phyloP scores from a whole-genome alignment of 2,329 filamentous ascomycete species.

The Colletotrichum spinosum region DNA sequence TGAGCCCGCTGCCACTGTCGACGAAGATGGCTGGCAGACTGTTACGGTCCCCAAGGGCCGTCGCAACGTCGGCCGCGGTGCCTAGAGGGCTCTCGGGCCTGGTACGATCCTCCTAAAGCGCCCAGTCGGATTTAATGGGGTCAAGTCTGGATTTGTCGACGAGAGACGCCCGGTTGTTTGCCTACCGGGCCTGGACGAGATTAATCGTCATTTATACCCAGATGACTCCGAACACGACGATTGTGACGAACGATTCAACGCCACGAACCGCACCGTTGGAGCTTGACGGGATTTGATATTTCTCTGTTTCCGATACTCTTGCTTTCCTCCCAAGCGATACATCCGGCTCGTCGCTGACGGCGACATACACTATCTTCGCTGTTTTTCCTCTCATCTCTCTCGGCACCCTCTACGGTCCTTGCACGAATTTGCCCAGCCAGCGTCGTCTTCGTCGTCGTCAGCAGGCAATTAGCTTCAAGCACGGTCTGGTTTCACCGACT shows the following conservation, averaged over 20 bases:
- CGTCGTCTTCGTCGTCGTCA: too few relatives aligned
- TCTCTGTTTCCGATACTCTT: constrained; percentile 26
- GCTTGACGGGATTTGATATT: constrained; percentile 30
- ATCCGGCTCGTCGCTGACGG: constrained; percentile 31
- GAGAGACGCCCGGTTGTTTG: constrained; percentile 32
- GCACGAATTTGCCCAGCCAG: constrained; percentile 16
- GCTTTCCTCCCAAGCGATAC: constrained; percentile 21
- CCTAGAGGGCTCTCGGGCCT: constrained; percentile 31
- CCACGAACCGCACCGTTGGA: constrained; percentile 35
- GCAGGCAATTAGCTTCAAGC: constrained; percentile 9
- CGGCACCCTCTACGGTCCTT: constrained; percentile 32
- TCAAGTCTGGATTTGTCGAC: constrained; percentile 25
- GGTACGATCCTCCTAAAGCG: constrained; percentile 31
- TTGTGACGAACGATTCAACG: constrained; percentile 37
- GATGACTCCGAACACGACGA: constrained; percentile 35
- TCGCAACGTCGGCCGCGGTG: constrained; percentile 37
- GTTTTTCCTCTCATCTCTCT: constrained; percentile 3
- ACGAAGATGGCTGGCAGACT: constrained; percentile 69
- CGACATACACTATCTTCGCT: constrained; percentile 21
- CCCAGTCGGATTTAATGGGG: constrained; percentile 27
- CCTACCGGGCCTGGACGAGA: constrained; percentile 33
- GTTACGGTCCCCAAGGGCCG: constrained; percentile 62
- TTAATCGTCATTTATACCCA: constrained; percentile 36
- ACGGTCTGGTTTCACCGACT: constrained; percentile 36
- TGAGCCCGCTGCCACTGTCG: constrained; percentile 49